phyloP scores from a whole-genome alignment of 2,329 filamentous ascomycete species.

The Zymoseptoria crescenta region DNA sequence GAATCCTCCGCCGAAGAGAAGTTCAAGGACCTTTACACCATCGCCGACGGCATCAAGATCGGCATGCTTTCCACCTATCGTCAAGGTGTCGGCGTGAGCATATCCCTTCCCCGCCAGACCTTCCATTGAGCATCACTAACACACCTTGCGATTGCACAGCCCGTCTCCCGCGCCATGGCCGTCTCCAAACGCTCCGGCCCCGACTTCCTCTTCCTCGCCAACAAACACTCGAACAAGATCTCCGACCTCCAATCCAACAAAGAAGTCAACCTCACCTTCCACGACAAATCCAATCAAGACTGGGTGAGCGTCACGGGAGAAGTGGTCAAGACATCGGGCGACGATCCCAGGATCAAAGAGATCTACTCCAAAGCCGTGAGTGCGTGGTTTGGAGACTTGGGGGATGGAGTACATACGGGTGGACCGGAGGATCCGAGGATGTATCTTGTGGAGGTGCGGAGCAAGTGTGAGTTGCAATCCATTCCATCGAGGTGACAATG shows the following conservation, averaged over 20 bases:
- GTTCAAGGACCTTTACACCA: conserved; percentile 41
- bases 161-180: conserved; percentile 42
- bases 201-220: conserved; percentile 46
- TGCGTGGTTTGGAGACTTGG: conserved; percentile 46
- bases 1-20: conserved; percentile 38
- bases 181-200: conserved; percentile 49
- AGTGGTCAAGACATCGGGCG: conserved; percentile 34
- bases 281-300: conserved; percentile 40
- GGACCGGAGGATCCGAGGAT: conserved; percentile 42
- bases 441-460: conserved; percentile 34
- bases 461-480: conserved; percentile 23
- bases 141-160: conserved; percentile 10
- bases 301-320: conserved; percentile 42
- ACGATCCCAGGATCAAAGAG: conserved; percentile 43
- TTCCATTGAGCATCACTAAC: not conserved
- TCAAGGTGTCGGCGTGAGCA: conserved; percentile 31
- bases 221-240: conserved; percentile 42
- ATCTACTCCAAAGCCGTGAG: conserved; percentile 33
- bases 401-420: conserved; percentile 42
- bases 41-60: conserved; percentile 41
- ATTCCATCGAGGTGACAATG: too few species aligned
- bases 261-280: conserved; percentile 39
- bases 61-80: conserved; percentile 37
- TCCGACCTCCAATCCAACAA: conserved; percentile 37
- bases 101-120: not conserved